Base-by-base conservation (phyloP, 768 basidiomycete species). In the Podaxis pistillaris region DNA sequence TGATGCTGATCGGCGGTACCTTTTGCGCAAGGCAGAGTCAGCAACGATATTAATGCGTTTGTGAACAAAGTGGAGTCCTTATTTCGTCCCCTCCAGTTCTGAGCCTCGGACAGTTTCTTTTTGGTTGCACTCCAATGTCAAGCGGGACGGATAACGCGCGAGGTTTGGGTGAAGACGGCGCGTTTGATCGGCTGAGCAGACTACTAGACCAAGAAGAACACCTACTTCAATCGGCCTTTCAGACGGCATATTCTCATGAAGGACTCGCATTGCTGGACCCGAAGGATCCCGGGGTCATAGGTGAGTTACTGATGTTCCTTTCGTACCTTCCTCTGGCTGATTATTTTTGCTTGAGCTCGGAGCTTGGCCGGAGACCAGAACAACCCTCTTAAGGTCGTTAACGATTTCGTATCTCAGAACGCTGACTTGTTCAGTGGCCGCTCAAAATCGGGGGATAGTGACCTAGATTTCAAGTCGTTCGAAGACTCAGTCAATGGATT, bases 401-500 rank as follows among this genome's bases (percentile, higher is more conserved):
- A 63, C 28, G 66, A 67, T 28, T 67, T 67, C 58, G 64, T 57
- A 15, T 62, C 64, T 22, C 51, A 53, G 8, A 59, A 67, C 28
- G 41, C 61, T 28, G 64, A 64, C 26, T 9, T 62, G 30, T 37
- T 67, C 24, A 47, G 47, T 1, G 33, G 56, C 17, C 60, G 47
- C 7, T 49, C 47, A 8, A 62, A 56, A 26, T 30, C 62, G 6
- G 19, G 59, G 2, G 60, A 63, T 17, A 17, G 62, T 19, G 52
- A 28, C 28, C 30, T 33, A 26, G 61, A 56, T 40, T 33, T 63
- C 26, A 71, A 69, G 53, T 56, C 49, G 8, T 64, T 75, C 7
- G 76, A 78, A n/a, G 71, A 74, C 49, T 63, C 70, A 0, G 40
- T 75, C 4, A 73, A 72, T 57, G 66, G 67, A 3, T 73, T 74